Evolutionary conservation across 257 asterid genomes (phyloP).

Genomic region (Oldenlandia corymbosa): DNA sequence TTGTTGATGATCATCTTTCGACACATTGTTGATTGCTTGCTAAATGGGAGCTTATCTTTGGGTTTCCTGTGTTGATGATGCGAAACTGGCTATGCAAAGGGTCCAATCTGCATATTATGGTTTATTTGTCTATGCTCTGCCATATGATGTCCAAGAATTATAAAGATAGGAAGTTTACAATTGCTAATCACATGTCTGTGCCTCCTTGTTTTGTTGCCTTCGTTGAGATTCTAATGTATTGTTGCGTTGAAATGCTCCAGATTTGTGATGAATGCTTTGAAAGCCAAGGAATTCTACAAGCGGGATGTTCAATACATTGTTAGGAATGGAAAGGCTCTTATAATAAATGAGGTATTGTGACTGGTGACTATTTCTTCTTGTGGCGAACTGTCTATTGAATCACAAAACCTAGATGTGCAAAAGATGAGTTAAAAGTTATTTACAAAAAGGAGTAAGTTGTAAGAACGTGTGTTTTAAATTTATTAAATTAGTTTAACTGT

Average conservation of each 20-base stretch:
- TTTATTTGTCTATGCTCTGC: neutral
- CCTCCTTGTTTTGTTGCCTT: neutral
- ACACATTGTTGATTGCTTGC: neutral
- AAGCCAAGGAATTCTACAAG: slow-evolving; percentile 91
- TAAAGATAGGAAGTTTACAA: neutral
- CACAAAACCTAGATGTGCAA: neutral
- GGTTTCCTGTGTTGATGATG: neutral
- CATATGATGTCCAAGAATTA: neutral
- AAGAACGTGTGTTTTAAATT: neutral
- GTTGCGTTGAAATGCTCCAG: slow-evolving; percentile 35
- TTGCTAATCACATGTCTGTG: neutral
- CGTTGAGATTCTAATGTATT: neutral
- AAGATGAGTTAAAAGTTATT: neutral
- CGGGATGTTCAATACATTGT: slow-evolving; percentile 93
- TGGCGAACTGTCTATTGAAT: no score
- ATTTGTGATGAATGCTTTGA: slow-evolving; percentile 85
- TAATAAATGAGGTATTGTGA: slow-evolving; percentile 73
- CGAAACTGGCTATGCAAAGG: neutral
- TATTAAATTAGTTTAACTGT: neutral
- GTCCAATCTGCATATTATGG: neutral
- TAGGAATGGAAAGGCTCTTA: slow-evolving; percentile 81
- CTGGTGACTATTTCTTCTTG: neutral
- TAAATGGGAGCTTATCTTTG: neutral
- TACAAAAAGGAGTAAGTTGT: neutral
- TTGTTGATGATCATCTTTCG: neutral